A percentile compares a stretch with the other conserved stretches of the same genome.
Evolutionary conservation across 441 rosid species (phyloP).

Genomic region (Kokia cookei): DNA sequence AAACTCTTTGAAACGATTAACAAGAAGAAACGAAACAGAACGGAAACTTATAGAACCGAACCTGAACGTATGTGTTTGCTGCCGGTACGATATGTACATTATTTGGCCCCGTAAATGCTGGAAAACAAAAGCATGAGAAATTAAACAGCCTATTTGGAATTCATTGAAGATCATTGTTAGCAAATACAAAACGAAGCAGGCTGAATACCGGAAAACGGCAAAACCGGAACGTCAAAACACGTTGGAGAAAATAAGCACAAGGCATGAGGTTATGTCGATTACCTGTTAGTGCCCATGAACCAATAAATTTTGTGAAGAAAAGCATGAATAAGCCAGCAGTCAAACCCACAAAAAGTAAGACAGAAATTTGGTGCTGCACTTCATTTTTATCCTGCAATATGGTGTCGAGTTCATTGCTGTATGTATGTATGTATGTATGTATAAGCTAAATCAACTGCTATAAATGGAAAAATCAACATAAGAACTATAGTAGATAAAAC

Average conservation of each 20-base stretch:
- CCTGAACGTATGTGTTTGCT: conserved; percentile 63
- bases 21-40: not conserved
- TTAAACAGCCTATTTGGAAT: not conserved
- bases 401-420: too few species aligned
- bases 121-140: conserved; percentile 3
- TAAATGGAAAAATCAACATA: not conserved
- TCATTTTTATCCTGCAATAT: conserved; percentile 45
- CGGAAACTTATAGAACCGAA: not conserved
- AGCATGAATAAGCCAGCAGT: conserved; percentile 43
- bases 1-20: not conserved
- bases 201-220: not conserved
- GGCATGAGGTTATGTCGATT: conserved; percentile 5
- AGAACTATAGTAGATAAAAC: not conserved
- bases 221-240: not conserved
- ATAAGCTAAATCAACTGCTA: too few species aligned
- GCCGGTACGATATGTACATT: conserved; percentile 54
- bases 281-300: conserved; percentile 55
- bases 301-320: conserved; percentile 42
- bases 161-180: not conserved
- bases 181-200: not conserved
- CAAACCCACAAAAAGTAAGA: conserved; percentile 48
- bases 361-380: conserved; percentile 64
- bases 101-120: conserved; percentile 55
- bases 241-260: conserved; percentile 1
- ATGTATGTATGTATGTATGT: too few species aligned